Percentiles rank a stretch among this genome's conserved stretches.
These are phyloP conservation scores for Linnemannia elongata DNA, from an alignment of 192 early-diverging fungal genomes.

Conservation along the genomic window DNA sequence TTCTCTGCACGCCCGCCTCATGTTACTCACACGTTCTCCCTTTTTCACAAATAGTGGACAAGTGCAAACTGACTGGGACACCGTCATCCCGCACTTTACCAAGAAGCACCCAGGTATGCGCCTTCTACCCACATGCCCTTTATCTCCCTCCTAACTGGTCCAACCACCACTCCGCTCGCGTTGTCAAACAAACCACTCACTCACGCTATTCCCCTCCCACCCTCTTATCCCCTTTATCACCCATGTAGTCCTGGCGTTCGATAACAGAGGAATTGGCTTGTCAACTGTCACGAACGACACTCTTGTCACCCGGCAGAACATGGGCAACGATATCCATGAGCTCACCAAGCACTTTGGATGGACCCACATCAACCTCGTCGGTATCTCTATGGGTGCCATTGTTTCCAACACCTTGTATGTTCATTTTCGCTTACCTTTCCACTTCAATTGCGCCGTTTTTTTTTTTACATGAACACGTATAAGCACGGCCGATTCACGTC, in stretches of 20 bases:
- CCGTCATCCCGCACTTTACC: constrained; percentile 6
- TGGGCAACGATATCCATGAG: constrained; percentile 6
- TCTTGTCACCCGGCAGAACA: neutral
- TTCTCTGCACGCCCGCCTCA: neutral
- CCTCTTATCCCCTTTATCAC: neutral
- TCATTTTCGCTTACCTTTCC: neutral
- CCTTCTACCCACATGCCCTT: neutral
- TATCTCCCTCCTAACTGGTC: too few species aligned
- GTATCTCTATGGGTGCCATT: constrained; percentile 3
- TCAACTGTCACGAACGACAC: constrained; percentile 15
- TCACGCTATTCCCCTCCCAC: neutral
- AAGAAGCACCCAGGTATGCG: neutral
- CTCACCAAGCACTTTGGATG: constrained; percentile 9
- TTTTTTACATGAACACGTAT: too few species aligned
- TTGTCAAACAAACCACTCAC: too few species aligned
- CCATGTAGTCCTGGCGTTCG: neutral
- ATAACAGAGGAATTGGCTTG: constrained; percentile 7
- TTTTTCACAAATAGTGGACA: neutral
- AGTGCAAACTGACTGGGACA: constrained; percentile 10
- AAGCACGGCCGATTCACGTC: too few species aligned
- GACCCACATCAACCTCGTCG: constrained; percentile 6
- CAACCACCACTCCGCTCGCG: too few species aligned
- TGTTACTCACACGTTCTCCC: neutral
- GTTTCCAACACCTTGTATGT: neutral
- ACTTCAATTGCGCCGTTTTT: too few species aligned